A percentile compares a stretch with the other conserved stretches of the same genome.
phyloP scores from a whole-genome alignment of 495 filamentous ascomycete species.

The Trichodelitschia bisporula region DNA sequence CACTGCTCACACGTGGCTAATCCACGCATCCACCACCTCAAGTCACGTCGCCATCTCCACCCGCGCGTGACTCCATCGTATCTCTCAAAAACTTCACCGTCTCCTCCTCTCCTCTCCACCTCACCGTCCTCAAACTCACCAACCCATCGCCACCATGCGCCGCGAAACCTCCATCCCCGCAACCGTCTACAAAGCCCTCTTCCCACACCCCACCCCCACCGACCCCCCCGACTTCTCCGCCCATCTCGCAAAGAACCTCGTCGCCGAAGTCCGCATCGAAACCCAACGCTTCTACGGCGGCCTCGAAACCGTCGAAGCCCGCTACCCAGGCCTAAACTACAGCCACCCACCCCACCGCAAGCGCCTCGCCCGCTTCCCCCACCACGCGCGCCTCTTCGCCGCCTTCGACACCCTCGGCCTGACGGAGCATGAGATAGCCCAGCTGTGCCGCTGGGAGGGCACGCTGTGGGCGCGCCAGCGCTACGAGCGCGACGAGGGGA shows the following conservation, averaged over 20 bases:
- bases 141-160: conserved; percentile 34
- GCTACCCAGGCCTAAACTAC: conserved; percentile 83
- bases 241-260: conserved; percentile 38
- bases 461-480: conserved; percentile 70
- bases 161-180: conserved; percentile 28
- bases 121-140: too few relatives aligned
- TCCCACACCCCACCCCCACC: conserved; percentile 26
- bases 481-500: conserved; percentile 55
- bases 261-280: conserved; percentile 77
- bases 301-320: conserved; percentile 63
- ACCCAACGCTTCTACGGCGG: conserved; percentile 67
- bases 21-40: too few relatives aligned
- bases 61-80: too few relatives aligned
- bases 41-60: too few relatives aligned
- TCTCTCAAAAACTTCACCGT: too few relatives aligned
- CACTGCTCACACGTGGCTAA: too few relatives aligned
- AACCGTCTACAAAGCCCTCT: conserved; percentile 30
- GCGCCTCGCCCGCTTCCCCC: conserved; percentile 54
- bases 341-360: conserved; percentile 55
- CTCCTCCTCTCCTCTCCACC: too few relatives aligned
- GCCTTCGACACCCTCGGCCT: conserved; percentile 57
- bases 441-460: conserved; percentile 79
- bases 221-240: conserved; percentile 32
- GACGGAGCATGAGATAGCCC: conserved; percentile 51
- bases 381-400: conserved; percentile 59